Evolutionary conservation across 768 basidiomycete species (phyloP), one percentile per base, ranked within the genome.

Genomic region (Dendrothele bispora): DNA sequence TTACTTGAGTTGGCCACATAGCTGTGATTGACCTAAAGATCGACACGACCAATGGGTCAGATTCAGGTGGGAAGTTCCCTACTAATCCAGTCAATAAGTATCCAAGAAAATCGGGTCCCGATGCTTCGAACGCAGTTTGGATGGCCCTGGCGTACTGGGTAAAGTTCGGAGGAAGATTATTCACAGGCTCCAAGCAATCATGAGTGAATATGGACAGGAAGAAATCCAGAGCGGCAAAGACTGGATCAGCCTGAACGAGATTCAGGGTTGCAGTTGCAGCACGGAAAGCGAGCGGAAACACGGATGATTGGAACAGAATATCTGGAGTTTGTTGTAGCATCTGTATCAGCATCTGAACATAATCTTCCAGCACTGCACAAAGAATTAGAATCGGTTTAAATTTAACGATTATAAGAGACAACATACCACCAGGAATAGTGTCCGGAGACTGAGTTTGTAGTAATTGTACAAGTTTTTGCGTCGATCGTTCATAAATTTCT

Each of bases 11-110:
- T 2, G 86, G 74, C 83, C 88, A 91, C n/a, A 82, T 59, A 29
- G 71, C 66, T 22, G 84, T 75, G 43, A 93, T 64, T 11, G 79
- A 74, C 14, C 90, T 80, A 64, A 95, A 80, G 51, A 98, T 84
- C 2, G 86, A 81, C 46, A 91, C 82, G 37, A 95, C 84, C 28
- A 72, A 62, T 7, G 87, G 75, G 5, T 83, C 73, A 3, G 84
- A 78, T 49, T 98, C 95, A 61, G 92, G 92, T 3, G 91, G 91
- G 63, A 95, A 98, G 51, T 88, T 86, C 18, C 87, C 84, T 4
- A 91, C 83, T 22, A 98, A 72, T 3, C 97, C 95, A 17, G 75
- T 68, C 43, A 98, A 70, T 24, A 93, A 63, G 53, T 80, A 80
- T 12, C 78, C 77, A 14, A 90, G 62, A 14, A 98, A 73, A 56